phyloP scores from a whole-genome alignment of 2,329 filamentous ascomycete genomes.

The Apiospora sp. region DNA sequence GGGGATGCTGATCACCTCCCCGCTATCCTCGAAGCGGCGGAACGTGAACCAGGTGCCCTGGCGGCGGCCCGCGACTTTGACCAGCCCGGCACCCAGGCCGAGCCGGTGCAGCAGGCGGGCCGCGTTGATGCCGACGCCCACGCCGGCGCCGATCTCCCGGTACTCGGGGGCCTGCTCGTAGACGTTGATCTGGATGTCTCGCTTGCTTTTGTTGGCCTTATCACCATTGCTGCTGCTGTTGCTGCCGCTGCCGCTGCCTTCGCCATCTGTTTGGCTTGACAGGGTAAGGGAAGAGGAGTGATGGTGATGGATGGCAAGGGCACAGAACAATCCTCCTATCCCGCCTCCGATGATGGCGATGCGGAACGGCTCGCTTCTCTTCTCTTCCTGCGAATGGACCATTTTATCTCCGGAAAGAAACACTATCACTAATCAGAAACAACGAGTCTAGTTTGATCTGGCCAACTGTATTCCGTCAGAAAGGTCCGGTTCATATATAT shows the following conservation, averaged over 20 bases:
- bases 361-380: not conserved
- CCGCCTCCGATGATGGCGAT: constrained; percentile 50
- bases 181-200: constrained; percentile 38
- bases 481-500: not conserved
- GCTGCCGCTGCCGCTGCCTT: not conserved
- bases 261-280: not conserved
- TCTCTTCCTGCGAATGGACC: not conserved
- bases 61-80: constrained; percentile 40
- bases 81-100: constrained; percentile 41
- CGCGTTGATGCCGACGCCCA: constrained; percentile 46
- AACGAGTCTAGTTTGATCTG: not conserved
- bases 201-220: not conserved
- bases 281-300: not conserved
- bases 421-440: no score
- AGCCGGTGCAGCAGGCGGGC: constrained; percentile 43
- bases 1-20: constrained; percentile 41
- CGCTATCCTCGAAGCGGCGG: constrained; percentile 45
- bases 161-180: constrained; percentile 46
- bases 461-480: not conserved
- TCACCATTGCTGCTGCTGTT: not conserved
- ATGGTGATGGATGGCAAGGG: constrained; percentile 41
- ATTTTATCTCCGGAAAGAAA: not conserved
- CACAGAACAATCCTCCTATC: constrained; percentile 47
- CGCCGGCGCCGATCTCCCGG: constrained; percentile 46
- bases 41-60: constrained; percentile 45